Conservation (phyloP, 176 grass and related monocot species). For the Raddia guianensis region DNA sequence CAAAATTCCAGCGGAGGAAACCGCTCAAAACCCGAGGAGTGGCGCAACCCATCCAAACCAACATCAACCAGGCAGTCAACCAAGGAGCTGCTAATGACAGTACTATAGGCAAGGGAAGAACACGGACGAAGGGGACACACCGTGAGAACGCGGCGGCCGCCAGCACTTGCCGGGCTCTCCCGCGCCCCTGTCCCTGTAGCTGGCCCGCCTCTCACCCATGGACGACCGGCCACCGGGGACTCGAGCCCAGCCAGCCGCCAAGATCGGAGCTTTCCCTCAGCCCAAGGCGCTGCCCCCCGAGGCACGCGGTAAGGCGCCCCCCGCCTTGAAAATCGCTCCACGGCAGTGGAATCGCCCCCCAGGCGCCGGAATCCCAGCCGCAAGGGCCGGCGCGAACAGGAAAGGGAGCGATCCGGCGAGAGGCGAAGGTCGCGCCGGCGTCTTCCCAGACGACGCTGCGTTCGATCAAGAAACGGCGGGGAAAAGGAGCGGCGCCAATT, state of each 20-base stretch:
- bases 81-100: not conserved
- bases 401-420: not conserved
- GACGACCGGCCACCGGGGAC: constrained; percentile 5
- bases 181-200: constrained; percentile 41
- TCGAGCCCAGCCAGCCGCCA: not conserved
- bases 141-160: constrained; percentile 50
- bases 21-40: not conserved
- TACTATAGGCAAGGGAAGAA: not conserved
- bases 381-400: not conserved
- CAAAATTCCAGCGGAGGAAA: not conserved
- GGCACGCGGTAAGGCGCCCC: constrained; percentile 1
- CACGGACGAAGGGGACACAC: constrained; percentile 38
- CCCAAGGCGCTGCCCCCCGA: not conserved
- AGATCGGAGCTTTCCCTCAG: not conserved
- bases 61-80: not conserved
- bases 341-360: not conserved
- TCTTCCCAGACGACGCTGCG: constrained; percentile 1
- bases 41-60: constrained; percentile 20
- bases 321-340: not conserved
- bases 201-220: constrained; percentile 52
- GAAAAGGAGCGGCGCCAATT: not conserved
- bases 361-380: not conserved
- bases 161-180: constrained; percentile 29
- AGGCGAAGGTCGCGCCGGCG: not conserved
- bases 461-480: constrained; percentile 1